Conservation (phyloP, 345 rosid species). For the Nephelium lappaceum region DNA sequence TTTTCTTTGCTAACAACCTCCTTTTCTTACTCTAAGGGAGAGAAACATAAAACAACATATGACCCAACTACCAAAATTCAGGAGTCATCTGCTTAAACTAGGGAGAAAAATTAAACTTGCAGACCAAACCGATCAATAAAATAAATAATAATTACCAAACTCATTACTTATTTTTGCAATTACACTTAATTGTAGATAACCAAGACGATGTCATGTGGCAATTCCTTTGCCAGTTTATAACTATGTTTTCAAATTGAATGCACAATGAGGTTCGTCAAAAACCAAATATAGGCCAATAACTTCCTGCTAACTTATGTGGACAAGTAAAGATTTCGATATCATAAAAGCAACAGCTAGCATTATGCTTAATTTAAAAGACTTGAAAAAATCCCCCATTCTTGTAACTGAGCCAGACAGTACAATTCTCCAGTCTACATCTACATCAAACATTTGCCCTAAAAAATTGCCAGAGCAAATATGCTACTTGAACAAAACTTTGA, state of each 20-base stretch:
- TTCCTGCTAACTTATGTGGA: not conserved
- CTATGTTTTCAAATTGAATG: not conserved
- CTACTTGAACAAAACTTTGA: constrained; percentile 7
- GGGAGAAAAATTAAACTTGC: not conserved
- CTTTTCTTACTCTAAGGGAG: not conserved
- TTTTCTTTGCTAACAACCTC: not conserved
- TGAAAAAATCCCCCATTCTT: not conserved
- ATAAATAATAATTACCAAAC: not conserved
- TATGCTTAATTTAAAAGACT: not conserved
- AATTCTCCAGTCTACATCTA: constrained; percentile 5
- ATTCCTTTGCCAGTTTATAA: not conserved
- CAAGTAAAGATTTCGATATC: not conserved
- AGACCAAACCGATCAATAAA: not conserved
- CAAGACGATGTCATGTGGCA: not conserved
- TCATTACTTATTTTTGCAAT: not conserved
- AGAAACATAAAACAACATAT: not conserved
- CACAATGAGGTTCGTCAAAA: not conserved
- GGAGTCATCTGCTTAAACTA: constrained; percentile 4
- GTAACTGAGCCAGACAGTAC: not conserved
- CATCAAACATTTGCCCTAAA: constrained; percentile 5
- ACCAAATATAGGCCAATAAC: constrained; percentile 1
- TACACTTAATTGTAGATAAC: not conserved
- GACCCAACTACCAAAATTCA: not conserved
- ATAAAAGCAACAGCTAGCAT: not conserved
- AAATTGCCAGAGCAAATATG: not conserved